These are phyloP conservation scores for Trifolium repens DNA, from an alignment of 306 rosid species.

Conservation along the genomic window DNA sequence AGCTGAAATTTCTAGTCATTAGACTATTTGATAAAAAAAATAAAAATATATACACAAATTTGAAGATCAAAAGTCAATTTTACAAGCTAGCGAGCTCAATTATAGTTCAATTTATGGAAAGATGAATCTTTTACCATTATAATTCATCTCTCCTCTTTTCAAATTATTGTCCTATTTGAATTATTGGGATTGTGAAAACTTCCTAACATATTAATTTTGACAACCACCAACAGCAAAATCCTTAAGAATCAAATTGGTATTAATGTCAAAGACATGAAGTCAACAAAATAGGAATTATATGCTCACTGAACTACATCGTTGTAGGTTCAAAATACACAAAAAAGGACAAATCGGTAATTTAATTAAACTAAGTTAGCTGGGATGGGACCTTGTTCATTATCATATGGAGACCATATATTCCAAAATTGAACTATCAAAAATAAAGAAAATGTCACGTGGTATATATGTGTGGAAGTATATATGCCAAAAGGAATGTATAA, in stretches of 20 bases:
- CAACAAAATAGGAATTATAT: conserved; percentile 31
- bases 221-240: conserved; percentile 24
- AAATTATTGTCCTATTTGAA: background rate
- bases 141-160: background rate
- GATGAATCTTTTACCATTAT: too few species aligned
- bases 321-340: background rate
- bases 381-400: background rate
- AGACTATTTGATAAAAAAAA: too few species aligned
- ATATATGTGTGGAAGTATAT: conserved; percentile 14
- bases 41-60: too few species aligned
- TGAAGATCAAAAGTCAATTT: too few species aligned
- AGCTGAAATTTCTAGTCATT: too few species aligned
- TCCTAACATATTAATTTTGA: conserved; percentile 8
- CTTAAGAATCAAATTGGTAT: conserved; percentile 19
- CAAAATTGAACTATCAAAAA: conserved; percentile 6
- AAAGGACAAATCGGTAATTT: background rate
- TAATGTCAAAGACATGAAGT: conserved; percentile 11
- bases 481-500: conserved; percentile 6
- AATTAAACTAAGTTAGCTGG: background rate
- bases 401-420: background rate
- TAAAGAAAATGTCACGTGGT: conserved; percentile 13
- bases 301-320: conserved; percentile 2
- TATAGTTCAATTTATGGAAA: too few species aligned
- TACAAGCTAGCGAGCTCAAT: too few species aligned
- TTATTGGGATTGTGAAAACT: background rate